Conservation (phyloP, 768 basidiomycete species). For the Cystobasidium tubakii region DNA sequence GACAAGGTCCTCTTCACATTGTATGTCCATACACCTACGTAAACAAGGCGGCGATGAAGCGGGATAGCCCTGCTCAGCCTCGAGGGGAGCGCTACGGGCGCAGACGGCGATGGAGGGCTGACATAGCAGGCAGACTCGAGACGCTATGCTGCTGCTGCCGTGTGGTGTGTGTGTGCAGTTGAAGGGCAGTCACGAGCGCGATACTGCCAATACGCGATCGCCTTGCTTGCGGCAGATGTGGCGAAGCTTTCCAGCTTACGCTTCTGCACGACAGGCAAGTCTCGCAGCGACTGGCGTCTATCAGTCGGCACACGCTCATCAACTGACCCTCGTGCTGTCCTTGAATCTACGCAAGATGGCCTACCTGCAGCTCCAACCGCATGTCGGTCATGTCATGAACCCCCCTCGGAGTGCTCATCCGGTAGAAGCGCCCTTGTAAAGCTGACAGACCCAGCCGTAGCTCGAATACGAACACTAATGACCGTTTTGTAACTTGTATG, state of each 20-base stretch:
- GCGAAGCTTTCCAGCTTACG: neutral
- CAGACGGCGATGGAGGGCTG: neutral
- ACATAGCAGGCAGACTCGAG: neutral
- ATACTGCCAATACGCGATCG: neutral
- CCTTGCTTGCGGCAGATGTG: neutral
- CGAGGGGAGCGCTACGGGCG: neutral
- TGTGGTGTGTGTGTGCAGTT: neutral
- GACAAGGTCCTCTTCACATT: no score
- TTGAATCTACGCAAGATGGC: neutral
- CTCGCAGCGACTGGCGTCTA: neutral
- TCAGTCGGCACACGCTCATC: neutral
- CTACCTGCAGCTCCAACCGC: neutral
- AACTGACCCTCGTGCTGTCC: no score
- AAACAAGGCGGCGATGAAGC: neutral
- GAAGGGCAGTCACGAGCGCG: neutral
- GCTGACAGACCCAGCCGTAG: neutral
- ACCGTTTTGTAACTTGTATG: neutral
- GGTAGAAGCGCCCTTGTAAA: slow-evolving; percentile 13
- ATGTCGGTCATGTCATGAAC: neutral
- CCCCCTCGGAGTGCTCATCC: slow-evolving; percentile 18
- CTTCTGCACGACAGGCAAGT: neutral
- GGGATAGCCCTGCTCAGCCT: neutral
- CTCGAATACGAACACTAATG: neutral
- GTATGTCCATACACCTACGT: no score
- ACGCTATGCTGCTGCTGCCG: neutral